phyloP scores from a whole-genome alignment of 441 rosid genomes.

The Corymbia calophylla region DNA sequence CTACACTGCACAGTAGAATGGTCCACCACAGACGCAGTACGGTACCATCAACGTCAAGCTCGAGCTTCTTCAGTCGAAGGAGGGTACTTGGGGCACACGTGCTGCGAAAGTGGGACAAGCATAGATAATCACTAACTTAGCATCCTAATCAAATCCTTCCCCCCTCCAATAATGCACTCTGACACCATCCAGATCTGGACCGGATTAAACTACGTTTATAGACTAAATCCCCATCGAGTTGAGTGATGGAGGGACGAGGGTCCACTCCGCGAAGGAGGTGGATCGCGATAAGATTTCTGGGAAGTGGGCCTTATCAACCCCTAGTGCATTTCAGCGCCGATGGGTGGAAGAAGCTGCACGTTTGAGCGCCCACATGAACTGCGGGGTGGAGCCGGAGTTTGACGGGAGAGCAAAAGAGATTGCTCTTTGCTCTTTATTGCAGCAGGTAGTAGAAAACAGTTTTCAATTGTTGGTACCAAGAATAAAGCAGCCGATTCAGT shows the following conservation, averaged over 20 bases:
- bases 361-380: neutral
- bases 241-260: neutral
- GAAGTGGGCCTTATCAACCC: neutral
- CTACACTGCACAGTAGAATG: neutral
- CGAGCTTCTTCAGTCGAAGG: neutral
- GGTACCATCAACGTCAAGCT: neutral
- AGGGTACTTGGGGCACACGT: neutral
- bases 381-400: neutral
- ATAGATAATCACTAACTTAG: neutral
- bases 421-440: neutral
- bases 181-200: neutral
- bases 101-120: neutral
- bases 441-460: no score
- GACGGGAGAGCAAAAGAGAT: neutral
- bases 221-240: neutral
- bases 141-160: neutral
- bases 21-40: neutral
- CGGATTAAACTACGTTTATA: neutral
- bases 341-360: neutral
- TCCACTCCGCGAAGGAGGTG: neutral
- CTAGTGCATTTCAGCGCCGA: neutral
- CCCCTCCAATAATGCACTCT: neutral
- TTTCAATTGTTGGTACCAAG: neutral
- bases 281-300: neutral
- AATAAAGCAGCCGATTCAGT: accelerated